Base-by-base conservation (phyloP, 768 basidiomycete genomes). In the Hebeloma cylindrosporum region DNA sequence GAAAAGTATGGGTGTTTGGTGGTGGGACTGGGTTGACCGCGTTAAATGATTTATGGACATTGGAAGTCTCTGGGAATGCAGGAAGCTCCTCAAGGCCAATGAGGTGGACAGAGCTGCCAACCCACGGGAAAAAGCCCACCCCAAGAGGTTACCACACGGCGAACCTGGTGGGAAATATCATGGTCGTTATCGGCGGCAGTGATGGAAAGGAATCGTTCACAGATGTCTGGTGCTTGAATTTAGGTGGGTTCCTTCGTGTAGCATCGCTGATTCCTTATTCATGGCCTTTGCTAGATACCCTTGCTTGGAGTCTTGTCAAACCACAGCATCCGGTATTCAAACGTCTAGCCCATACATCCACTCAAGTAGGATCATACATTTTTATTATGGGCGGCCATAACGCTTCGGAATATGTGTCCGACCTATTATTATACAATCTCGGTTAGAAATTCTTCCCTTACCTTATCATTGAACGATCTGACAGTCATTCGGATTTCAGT, bases 1-100 rank as follows among this genome's bases (percentile, higher is more conserved):
- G 75, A 46, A 84, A 79, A 59, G 75, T 97, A 0, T 90, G 88
- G 71, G 66, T 96, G 3, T 96, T 95, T 56, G 94, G 93, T 6
- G 93, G 94, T n/a, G 93, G 94, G 2, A 94, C 92, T 47, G 94
- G 94, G 0, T 72, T 85, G 68, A 79, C 78, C n/a, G 93, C 94
- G 0, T 72, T 96, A 43, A 89, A 90, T 54, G 93, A 96, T 62
- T 68, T 94, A 14, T 95, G 93, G 92, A 80, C 85, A 11, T 69
- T 95, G 17, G 90, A 95, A 45, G 79, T 74, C 68, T 59, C 41
- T 31, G 54, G 56, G 7, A 50, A 54, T 5, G 47, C 48, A 7
- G 60, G 57, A 5, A 51, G 33, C 2, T 38, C 51, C 1, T 52
- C 46, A 10, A 58, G 51, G 13, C 57, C 58, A 7, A 56, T 67